Percentiles rank a stretch among this genome's conserved stretches.
Evolutionary conservation across 1,284 basidiomycete species (phyloP).

Genomic region (Chondrostereum purpureum): DNA sequence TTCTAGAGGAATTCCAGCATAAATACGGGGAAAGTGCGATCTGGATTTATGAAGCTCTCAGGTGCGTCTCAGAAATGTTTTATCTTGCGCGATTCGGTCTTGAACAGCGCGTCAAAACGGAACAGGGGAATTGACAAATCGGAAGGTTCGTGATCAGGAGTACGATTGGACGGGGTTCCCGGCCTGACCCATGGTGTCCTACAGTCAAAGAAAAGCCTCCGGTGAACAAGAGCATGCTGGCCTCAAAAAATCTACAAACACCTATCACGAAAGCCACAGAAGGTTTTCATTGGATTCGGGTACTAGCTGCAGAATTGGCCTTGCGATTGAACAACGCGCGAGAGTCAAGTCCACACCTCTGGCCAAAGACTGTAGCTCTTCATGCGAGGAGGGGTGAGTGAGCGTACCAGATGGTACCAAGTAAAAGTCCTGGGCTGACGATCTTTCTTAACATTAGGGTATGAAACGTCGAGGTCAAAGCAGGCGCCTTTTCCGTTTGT

Average conservation of each 20-base stretch:
- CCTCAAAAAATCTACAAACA: constrained; percentile 84
- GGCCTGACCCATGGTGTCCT: constrained; percentile 16
- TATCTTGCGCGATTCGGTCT: neutral
- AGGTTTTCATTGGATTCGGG: constrained; percentile 85
- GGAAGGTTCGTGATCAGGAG: constrained; percentile 54
- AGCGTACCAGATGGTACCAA: neutral
- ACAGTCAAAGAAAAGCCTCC: constrained; percentile 82
- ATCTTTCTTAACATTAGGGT: constrained; percentile 38
- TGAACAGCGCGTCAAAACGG: constrained; percentile 22
- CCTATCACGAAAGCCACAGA: constrained; percentile 68
- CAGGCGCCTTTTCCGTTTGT: constrained; percentile 83
- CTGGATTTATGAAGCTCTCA: constrained; percentile 85
- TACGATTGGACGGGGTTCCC: neutral
- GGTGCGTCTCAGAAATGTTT: constrained; percentile 32
- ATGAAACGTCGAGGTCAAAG: constrained; percentile 62
- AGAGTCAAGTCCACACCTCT: constrained; percentile 65
- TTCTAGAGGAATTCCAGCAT: constrained; percentile 70
- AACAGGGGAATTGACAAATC: constrained; percentile 77
- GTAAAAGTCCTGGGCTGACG: neutral
- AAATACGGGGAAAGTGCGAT: constrained; percentile 81
- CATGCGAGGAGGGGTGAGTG: constrained; percentile 60
- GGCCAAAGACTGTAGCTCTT: constrained; percentile 90
- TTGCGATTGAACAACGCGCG: constrained; percentile 82
- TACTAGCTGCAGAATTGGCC: constrained; percentile 85
- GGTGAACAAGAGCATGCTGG: constrained; percentile 87